phyloP scores from a whole-genome alignment of 2,329 filamentous ascomycete genomes.

The Juglanconis oblonga region DNA sequence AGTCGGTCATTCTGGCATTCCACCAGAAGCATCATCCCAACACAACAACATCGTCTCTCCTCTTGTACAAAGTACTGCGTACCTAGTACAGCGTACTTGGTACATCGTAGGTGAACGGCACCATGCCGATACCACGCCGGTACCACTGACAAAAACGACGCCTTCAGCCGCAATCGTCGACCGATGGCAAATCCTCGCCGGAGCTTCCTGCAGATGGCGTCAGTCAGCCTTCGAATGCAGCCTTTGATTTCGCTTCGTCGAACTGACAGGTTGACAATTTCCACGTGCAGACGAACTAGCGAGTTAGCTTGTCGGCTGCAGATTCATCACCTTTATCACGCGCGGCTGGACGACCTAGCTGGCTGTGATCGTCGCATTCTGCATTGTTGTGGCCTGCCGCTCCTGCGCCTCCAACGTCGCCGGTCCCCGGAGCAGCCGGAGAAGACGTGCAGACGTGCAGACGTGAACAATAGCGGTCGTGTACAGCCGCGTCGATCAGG shows the following conservation, averaged over 20 bases:
- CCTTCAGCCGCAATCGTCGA: too few relatives aligned
- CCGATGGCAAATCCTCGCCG: neutral
- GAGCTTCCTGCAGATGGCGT: neutral
- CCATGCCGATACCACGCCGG: too few relatives aligned
- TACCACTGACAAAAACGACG: too few relatives aligned
- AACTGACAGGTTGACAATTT: neutral
- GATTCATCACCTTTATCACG: neutral
- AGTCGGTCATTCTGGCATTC: neutral
- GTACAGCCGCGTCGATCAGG: slow-evolving; percentile 9
- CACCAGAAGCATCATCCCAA: neutral
- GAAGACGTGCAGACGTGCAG: neutral
- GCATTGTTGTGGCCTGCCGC: too few relatives aligned
- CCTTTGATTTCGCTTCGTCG: neutral
- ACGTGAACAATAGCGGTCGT: neutral
- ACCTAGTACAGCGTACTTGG: too few relatives aligned
- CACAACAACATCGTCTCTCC: too few relatives aligned
- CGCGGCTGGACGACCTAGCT: too few relatives aligned
- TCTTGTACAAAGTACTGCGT: too few relatives aligned
- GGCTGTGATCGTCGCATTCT: too few relatives aligned
- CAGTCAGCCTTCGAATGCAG: neutral
- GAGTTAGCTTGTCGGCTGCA: neutral
- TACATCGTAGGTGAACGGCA: too few relatives aligned
- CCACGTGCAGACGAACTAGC: neutral
- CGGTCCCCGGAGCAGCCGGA: too few relatives aligned
- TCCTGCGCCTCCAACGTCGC: too few relatives aligned